These are phyloP conservation scores for Cladosporium oxysporum DNA, from an alignment of 2,329 filamentous ascomycete genomes.

Conservation along the genomic window DNA sequence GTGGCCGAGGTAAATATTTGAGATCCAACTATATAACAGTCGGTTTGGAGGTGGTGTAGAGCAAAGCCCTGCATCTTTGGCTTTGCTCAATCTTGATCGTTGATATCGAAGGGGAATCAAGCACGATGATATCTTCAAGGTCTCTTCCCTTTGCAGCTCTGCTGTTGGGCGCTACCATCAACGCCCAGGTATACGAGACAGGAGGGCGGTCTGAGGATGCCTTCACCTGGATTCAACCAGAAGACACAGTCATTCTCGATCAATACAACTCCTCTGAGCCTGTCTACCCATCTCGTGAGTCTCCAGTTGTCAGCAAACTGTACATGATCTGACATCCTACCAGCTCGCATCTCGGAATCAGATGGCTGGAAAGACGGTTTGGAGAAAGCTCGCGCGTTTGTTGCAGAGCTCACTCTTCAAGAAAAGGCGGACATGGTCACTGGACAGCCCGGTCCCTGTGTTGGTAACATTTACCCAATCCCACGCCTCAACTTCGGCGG, in stretches of 20 bases:
- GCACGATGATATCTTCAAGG: neutral
- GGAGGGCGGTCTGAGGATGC: conserved; percentile 5
- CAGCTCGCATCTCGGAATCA: conserved; percentile 19
- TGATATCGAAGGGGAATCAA: neutral
- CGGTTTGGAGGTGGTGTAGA: neutral
- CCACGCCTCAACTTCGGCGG: conserved; percentile 34
- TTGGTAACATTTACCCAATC: conserved; percentile 66
- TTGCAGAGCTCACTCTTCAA: conserved; percentile 35
- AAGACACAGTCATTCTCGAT: conserved; percentile 5
- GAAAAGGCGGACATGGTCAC: conserved; percentile 38
- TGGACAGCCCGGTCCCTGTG: conserved; percentile 35
- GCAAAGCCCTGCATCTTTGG: neutral
- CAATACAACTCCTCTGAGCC: conserved; percentile 11
- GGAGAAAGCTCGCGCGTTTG: conserved; percentile 34
- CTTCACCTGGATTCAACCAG: conserved; percentile 2
- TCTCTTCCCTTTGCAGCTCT: neutral
- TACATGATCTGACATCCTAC: neutral
- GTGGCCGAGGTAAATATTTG: neutral
- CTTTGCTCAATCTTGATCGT: neutral
- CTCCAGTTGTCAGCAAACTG: neutral
- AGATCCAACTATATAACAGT: neutral
- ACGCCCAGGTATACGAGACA: conserved; percentile 7
- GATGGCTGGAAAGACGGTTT: conserved; percentile 34
- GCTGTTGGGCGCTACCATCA: neutral
- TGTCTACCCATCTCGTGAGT: conserved; percentile 8